Evolutionary conservation across 768 basidiomycete genomes (phyloP).

Genomic region (Lactarius hengduanensis): DNA sequence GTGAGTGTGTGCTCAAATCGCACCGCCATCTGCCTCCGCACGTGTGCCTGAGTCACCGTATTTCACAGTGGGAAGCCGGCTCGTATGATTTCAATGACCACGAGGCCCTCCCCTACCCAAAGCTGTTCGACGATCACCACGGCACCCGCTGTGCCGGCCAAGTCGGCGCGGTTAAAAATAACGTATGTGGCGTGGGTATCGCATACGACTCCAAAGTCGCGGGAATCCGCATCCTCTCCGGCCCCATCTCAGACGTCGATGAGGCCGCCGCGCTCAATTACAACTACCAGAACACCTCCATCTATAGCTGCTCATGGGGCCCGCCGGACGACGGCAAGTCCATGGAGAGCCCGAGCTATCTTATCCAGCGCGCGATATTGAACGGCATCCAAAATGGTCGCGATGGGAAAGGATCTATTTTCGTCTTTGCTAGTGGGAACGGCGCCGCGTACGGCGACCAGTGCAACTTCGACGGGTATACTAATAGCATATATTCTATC

Average conservation of each 20-base stretch:
- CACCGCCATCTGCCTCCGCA: neutral
- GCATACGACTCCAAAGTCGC: slow-evolving; percentile 91
- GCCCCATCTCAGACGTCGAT: slow-evolving; percentile 91
- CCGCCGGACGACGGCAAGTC: slow-evolving; percentile 92
- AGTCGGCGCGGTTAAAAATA: slow-evolving; percentile 89
- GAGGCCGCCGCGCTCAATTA: slow-evolving; percentile 95
- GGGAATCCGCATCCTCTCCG: slow-evolving; percentile 93
- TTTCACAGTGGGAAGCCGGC: slow-evolving; percentile 68
- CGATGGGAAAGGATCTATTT: slow-evolving; percentile 86
- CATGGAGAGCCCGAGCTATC: slow-evolving; percentile 91
- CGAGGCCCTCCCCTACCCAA: slow-evolving; percentile 78
- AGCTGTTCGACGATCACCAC: slow-evolving; percentile 89
- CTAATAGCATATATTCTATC: slow-evolving; percentile 94
- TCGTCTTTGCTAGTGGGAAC: slow-evolving; percentile 97
- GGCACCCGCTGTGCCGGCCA: slow-evolving; percentile 98
- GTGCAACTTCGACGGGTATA: slow-evolving; percentile 99
- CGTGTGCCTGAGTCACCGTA: slow-evolving; percentile 1
- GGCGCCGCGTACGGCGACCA: slow-evolving; percentile 90
- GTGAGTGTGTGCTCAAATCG: slow-evolving; percentile 48
- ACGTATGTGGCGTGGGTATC: slow-evolving; percentile 91
- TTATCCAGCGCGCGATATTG: slow-evolving; percentile 91
- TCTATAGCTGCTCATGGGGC: slow-evolving; percentile 98
- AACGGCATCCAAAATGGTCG: slow-evolving; percentile 93
- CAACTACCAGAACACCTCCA: slow-evolving; percentile 86
- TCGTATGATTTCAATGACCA: slow-evolving; percentile 99